These are phyloP conservation scores for Colletotrichum paranaense DNA, from an alignment of 2,329 filamentous ascomycete genomes.

Conservation along the genomic window DNA sequence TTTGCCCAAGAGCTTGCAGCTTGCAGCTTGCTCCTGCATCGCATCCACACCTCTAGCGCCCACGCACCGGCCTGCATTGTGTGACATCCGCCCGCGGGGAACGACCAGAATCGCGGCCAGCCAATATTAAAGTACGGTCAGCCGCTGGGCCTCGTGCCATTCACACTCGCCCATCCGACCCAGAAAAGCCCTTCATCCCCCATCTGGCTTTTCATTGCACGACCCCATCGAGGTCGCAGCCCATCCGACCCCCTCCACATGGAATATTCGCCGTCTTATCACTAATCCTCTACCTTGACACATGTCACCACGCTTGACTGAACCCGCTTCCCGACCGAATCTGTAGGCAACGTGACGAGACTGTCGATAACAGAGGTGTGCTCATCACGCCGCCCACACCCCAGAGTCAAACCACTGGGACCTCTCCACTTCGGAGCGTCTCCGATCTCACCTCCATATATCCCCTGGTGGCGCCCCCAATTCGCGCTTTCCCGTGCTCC, in stretches of 20 bases:
- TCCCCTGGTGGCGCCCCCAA: conserved; percentile 28
- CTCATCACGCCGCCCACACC: conserved; percentile 22
- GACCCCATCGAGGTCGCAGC: conserved; percentile 23
- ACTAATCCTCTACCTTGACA: conserved; percentile 29
- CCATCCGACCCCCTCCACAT: conserved; percentile 41
- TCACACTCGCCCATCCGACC: conserved; percentile 38
- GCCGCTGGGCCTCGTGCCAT: conserved; percentile 52
- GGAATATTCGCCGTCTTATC: conserved; percentile 43
- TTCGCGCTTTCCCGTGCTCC: not conserved
- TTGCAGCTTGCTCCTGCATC: conserved; percentile 33
- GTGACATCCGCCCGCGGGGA: conserved; percentile 53
- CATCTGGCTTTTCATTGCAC: conserved; percentile 40
- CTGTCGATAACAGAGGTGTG: conserved; percentile 4
- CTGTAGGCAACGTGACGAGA: conserved; percentile 33
- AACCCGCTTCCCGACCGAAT: conserved; percentile 3
- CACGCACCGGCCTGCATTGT: conserved; percentile 40
- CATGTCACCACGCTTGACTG: conserved; percentile 19
- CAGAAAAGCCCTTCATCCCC: conserved; percentile 32
- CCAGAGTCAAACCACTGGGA: conserved; percentile 25
- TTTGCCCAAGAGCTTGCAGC: conserved; percentile 24
- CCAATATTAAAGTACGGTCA: conserved; percentile 66
- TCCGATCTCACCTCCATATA: conserved; percentile 39
- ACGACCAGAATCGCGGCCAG: conserved; percentile 49
- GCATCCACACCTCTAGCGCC: conserved; percentile 42
- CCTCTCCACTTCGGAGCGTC: conserved; percentile 19